Evolutionary conservation across 2,329 filamentous ascomycete genomes (phyloP), one percentile per base, ranked within the genome.

Genomic region (Zarea fungicola): DNA sequence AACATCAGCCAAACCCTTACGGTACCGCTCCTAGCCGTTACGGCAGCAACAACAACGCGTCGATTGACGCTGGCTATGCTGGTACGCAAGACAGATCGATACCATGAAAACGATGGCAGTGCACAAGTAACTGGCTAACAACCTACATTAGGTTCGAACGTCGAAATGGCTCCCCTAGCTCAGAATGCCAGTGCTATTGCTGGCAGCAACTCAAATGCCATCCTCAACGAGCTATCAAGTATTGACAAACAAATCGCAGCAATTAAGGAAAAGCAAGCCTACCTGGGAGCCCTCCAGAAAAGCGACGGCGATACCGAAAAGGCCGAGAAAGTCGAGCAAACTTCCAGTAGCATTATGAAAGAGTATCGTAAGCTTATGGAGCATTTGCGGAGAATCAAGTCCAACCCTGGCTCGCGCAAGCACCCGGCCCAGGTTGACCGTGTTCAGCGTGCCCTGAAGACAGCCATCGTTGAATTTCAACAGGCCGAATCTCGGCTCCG

Each of bases 151-250:
- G 71, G 67, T 36, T 65, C 69, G 59, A 76, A 78, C 58, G 81
- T 89, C 58, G 87, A 91, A 69, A 87, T 90, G 84, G 78, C 80
- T 40, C 77, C 84, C 11, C 76, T 87, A 39, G 66, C 73, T 37
- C 75, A 77, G 53, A 77, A 76, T 52, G 73, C 70, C 42, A 61
- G 70, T 43, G 67, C 68, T 42, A 74, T 76, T 45, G 74, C 64
- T 34, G 64, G 66, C 42, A 60, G 68, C 57, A 81, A 90, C 65
- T 82, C 86, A 36, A 90, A 89, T 63, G 80, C 80, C 49, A 86
- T 95, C 57, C 78, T 96, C 52, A 89, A 95, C 70, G 85, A 93
- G 65, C 93, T 89, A 70, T 80, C 82, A 51, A 83, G 88, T 39
- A 86, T 96, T 64, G 85, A 90, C 65, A 75, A 80, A 51, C 85